phyloP scores from a whole-genome alignment of 257 asterid genomes.

The Nicotiana sylvestris region DNA sequence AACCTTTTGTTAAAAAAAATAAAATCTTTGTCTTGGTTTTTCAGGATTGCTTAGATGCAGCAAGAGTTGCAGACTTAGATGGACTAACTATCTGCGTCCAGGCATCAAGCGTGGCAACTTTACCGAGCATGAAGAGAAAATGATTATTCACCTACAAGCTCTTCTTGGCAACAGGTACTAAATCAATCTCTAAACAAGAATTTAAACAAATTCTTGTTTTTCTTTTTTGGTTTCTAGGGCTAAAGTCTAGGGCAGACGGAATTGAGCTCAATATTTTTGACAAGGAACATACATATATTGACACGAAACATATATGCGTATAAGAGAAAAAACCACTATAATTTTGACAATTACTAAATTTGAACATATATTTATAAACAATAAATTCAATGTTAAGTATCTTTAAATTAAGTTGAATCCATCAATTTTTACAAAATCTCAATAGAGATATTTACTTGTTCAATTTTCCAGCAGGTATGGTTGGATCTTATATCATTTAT shows the following conservation, averaged over 20 bases:
- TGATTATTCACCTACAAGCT: constrained; percentile 81
- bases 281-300: too few relatives aligned
- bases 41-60: constrained; percentile 84
- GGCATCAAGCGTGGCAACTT: constrained; percentile 81
- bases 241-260: too few relatives aligned
- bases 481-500: neutral
- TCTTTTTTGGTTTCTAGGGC: neutral
- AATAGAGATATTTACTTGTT: neutral
- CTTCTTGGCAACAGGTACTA: constrained; percentile 80
- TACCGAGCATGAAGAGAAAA: constrained; percentile 69
- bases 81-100: constrained; percentile 91
- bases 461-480: neutral
- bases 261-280: too few relatives aligned
- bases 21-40: neutral
- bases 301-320: too few relatives aligned
- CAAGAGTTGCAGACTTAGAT: constrained; percentile 86
- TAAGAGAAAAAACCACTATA: too few relatives aligned
- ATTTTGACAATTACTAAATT: too few relatives aligned
- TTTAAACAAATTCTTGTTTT: neutral
- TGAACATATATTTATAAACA: too few relatives aligned
- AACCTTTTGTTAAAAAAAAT: neutral
- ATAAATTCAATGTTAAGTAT: too few relatives aligned
- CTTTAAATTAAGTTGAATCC: neutral
- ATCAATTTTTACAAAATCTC: neutral
- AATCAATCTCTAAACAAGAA: neutral